Evolutionary conservation across 225 moss, liverwort and hornwort genomes (phyloP).

Genomic region (Marchantia polymorpha): DNA sequence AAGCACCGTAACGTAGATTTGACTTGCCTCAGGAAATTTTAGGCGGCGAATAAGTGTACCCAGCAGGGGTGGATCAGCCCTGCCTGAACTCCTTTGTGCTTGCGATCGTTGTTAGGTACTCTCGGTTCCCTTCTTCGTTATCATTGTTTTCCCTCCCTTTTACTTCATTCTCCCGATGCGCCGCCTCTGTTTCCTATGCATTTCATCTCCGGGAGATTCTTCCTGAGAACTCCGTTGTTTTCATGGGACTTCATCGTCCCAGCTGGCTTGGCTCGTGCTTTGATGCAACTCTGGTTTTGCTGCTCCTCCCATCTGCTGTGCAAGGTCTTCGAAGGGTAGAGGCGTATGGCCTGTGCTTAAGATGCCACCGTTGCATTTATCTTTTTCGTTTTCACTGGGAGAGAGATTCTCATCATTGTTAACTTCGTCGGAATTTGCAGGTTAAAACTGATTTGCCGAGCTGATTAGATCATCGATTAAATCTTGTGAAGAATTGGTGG

Average conservation of each 20-base stretch:
- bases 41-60: background rate
- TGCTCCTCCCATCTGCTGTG: background rate
- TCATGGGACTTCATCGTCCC: background rate
- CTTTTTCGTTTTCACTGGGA: background rate
- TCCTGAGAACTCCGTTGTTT: background rate
- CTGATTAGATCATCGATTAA: background rate
- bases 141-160: background rate
- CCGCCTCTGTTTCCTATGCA: background rate
- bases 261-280: background rate
- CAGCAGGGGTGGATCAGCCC: background rate
- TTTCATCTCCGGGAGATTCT: background rate
- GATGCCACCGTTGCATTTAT: background rate
- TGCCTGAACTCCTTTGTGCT: background rate
- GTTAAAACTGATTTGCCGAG: background rate
- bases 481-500: background rate
- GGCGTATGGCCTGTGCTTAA: background rate
- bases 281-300: background rate
- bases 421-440: background rate
- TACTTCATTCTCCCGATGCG: too few relatives aligned
- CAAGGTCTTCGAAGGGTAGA: background rate
- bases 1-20: conserved; percentile 3
- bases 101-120: background rate
- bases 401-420: background rate
- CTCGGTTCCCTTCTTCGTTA: background rate
- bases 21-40: conserved; percentile 1